Evolutionary conservation across 495 filamentous ascomycete genomes (phyloP), one percentile per base, ranked within the genome.

Genomic region (Amniculicola lignicola): DNA sequence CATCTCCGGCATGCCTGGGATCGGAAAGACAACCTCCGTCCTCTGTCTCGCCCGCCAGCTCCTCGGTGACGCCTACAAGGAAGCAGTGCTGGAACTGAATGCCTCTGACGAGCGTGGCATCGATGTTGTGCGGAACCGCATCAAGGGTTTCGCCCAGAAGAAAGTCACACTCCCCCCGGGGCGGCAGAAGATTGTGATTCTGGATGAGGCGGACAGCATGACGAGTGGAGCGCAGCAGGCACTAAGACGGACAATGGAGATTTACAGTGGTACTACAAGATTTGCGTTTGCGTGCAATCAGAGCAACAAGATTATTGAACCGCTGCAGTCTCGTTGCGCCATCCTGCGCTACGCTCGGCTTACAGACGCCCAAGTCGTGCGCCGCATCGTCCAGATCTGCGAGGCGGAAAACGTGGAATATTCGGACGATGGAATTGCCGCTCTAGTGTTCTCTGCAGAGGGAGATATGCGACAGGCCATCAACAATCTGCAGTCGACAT

Each of bases 231-330:
- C 93, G 3, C 93, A 99, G 68, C 93, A 99, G 72, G 93, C 93
- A 1, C 79, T 99, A 21, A 85, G 93, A 18, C 80, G 93, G 28
- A 99, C 93, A 1, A 99, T 99, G 93, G 93, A 99, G 74, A 99
- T 99, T 60, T 97, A 99, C 75, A 90, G 87, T 12, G 82, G 88
- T 27, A 99, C 93, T 1, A 99, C 93, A 23, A 83, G 93, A 55
- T 99, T 99, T 70, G 94, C 93, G 0, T 97, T 99, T 64, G 93
- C 93, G 7, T 97, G 94, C 77, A 99, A 99, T 70, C 89, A 95
- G 71, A 90, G 86, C 51, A 99, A 97, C 75, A 99, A 97, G 74
- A 97, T 99, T 70, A 99, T 99, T 73, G 93, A 99, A 71, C 94
- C 93, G 7, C 75, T 99, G 36, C 93, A 99, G 70, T 95, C 90